These are phyloP conservation scores for Podospora didyma DNA, from an alignment of 495 filamentous ascomycete species.

Conservation along the genomic window DNA sequence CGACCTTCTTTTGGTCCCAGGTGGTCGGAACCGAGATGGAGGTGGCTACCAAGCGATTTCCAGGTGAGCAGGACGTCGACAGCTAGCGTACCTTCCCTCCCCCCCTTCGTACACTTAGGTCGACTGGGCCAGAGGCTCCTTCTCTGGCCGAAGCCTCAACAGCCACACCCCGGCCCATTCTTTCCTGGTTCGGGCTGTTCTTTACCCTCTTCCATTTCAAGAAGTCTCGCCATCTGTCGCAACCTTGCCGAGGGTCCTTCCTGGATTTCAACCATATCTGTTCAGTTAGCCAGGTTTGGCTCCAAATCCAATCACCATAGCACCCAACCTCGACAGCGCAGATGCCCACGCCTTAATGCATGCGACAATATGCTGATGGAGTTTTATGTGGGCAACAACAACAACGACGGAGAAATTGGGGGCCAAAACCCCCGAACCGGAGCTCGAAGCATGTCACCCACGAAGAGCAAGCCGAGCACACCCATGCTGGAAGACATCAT, in stretches of 20 bases:
- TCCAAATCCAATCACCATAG: too few species aligned
- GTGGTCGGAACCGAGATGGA: constrained; percentile 11
- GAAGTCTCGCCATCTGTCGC: too few species aligned
- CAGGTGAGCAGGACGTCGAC: background rate
- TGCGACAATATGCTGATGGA: too few species aligned
- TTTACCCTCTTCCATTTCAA: too few species aligned
- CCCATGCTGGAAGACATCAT: background rate
- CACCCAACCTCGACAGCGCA: too few species aligned
- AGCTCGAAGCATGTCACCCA: background rate
- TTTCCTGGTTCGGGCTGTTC: background rate
- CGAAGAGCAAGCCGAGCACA: background rate
- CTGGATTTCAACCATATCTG: too few species aligned
- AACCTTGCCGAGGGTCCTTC: too few species aligned
- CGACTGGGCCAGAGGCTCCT: background rate
- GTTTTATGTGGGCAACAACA: background rate
- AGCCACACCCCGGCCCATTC: background rate
- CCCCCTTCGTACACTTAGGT: background rate
- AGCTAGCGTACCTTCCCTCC: background rate
- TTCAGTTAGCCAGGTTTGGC: too few species aligned
- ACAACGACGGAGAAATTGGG: background rate
- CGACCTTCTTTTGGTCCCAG: background rate
- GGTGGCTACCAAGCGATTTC: background rate
- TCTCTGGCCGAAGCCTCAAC: background rate
- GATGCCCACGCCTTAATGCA: too few species aligned
- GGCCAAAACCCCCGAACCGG: too few species aligned